Conservation (phyloP, 1,284 basidiomycete genomes). For the Bothia castanella region DNA sequence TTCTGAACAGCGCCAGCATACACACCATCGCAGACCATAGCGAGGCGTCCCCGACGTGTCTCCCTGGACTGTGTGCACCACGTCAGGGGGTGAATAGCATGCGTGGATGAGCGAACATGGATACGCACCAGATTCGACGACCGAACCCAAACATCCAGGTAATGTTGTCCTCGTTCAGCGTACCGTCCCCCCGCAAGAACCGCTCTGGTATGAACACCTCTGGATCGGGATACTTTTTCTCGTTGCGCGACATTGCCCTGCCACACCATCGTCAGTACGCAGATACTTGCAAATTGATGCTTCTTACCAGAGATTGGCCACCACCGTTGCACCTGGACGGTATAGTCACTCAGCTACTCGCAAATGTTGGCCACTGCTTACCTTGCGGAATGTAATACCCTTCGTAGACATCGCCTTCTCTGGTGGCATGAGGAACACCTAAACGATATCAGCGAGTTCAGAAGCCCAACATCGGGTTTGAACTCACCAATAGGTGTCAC, state of each 20-base stretch:
- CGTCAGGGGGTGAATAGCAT: neutral
- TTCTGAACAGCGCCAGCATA: constrained; percentile 17
- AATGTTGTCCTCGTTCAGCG: constrained; percentile 18
- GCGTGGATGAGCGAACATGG: neutral
- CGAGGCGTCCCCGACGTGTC: constrained; percentile 25
- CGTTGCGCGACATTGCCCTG: constrained; percentile 26
- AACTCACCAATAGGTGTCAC: constrained; percentile 19
- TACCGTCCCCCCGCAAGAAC: constrained; percentile 20
- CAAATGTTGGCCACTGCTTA: too few species aligned
- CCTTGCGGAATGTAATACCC: constrained; percentile 25
- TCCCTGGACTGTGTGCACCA: constrained; percentile 15
- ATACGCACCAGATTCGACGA: constrained; percentile 23
- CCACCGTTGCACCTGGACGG: constrained; percentile 7
- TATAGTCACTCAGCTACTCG: neutral
- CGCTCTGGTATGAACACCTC: constrained; percentile 22
- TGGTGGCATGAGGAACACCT: constrained; percentile 14
- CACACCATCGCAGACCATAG: constrained; percentile 26
- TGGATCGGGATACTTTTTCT: constrained; percentile 19
- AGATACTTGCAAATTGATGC: neutral
- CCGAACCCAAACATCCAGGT: constrained; percentile 25
- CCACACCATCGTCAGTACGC: neutral
- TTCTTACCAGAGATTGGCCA: constrained; percentile 21
- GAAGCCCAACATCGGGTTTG: neutral
- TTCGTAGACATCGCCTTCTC: constrained; percentile 23
- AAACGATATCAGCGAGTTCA: neutral